Conservation (phyloP, 2,329 filamentous ascomycete genomes). For the Fusarium nurragi region DNA sequence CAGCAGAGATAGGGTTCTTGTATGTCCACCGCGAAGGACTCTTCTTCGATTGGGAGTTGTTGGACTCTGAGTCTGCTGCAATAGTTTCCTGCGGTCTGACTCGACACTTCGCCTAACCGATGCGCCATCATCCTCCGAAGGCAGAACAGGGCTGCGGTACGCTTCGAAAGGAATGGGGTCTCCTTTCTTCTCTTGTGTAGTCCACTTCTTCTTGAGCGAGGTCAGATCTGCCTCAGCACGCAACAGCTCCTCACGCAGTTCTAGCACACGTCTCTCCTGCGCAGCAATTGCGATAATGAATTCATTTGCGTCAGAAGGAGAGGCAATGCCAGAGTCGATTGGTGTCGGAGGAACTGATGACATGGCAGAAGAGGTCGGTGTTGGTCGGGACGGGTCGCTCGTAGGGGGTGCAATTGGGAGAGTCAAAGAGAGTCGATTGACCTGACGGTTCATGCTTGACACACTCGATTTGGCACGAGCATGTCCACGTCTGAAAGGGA, state of each 20-base stretch:
- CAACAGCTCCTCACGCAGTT: constrained; percentile 88
- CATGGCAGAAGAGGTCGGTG: constrained; percentile 53
- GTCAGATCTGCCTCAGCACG: constrained; percentile 82
- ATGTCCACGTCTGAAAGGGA: constrained; percentile 54
- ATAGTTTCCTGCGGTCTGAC: constrained; percentile 76
- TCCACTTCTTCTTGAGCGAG: constrained; percentile 85
- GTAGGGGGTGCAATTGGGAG: constrained; percentile 68
- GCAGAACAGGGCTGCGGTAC: constrained; percentile 53
- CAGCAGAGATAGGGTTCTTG: constrained; percentile 78
- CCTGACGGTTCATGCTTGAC: constrained; percentile 55
- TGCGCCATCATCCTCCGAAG: constrained; percentile 47
- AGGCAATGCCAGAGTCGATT: constrained; percentile 53
- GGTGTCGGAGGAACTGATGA: constrained; percentile 63
- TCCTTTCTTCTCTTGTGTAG: constrained; percentile 79
- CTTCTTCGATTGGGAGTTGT: constrained; percentile 61
- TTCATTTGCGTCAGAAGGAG: constrained; percentile 66
- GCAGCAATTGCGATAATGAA: constrained; percentile 91
- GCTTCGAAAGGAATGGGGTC: constrained; percentile 67
- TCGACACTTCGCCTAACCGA: constrained; percentile 62
- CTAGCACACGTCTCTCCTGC: constrained; percentile 89
- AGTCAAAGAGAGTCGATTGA: constrained; percentile 68
- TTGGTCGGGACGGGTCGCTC: constrained; percentile 61
- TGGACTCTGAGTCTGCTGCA: constrained; percentile 60
- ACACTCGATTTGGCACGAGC: constrained; percentile 63
- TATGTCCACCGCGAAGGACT: constrained; percentile 74